phyloP scores from a whole-genome alignment of 208 protist genomes.

The Crithidia bombi region DNA sequence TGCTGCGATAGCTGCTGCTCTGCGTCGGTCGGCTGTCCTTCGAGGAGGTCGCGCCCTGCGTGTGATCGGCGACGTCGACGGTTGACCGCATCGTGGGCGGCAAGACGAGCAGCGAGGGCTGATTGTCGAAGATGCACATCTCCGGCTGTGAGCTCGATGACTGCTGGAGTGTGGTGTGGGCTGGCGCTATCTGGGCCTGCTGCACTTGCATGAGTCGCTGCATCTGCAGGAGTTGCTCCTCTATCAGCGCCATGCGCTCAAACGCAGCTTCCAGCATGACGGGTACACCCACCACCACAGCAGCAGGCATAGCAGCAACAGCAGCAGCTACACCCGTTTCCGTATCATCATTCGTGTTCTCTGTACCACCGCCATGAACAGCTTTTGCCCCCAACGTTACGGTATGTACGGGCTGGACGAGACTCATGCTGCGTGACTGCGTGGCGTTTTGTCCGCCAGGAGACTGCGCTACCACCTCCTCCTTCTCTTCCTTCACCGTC shows the following conservation, averaged over 20 bases:
- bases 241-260: slow-evolving; percentile 12
- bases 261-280: neutral
- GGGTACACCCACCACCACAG: neutral
- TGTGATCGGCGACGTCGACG: neutral
- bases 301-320: too few species aligned
- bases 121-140: neutral
- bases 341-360: too few species aligned
- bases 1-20: slow-evolving; percentile 14
- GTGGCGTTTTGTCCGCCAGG: too few species aligned
- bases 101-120: slow-evolving; percentile 11
- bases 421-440: too few species aligned
- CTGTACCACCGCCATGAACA: too few species aligned
- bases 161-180: slow-evolving; percentile 10
- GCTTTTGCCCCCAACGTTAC: too few species aligned
- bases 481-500: too few species aligned
- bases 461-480: too few species aligned
- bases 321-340: too few species aligned
- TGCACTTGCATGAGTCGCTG: slow-evolving; percentile 14
- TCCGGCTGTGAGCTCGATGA: slow-evolving; percentile 2
- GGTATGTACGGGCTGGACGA: too few species aligned
- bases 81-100: neutral
- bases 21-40: slow-evolving; percentile 15
- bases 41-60: neutral
- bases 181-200: slow-evolving; percentile 4
- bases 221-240: slow-evolving; percentile 6